Percentiles rank a stretch among this genome's conserved stretches.
Evolutionary conservation across 768 basidiomycete species (phyloP).

Genomic region (Rubroboletus satanas): DNA sequence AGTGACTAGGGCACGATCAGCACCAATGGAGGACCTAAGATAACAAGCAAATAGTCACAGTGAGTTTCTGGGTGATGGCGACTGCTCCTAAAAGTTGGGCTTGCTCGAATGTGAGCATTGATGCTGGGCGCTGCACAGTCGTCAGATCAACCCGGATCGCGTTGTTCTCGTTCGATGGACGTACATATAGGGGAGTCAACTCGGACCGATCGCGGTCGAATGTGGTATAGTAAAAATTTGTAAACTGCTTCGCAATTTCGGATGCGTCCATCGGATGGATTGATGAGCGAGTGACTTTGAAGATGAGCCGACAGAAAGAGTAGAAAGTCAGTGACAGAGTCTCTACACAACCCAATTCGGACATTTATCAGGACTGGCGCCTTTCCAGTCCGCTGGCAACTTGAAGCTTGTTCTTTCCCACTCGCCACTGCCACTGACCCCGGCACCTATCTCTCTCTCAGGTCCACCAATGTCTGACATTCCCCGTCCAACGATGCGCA

Average conservation of each 20-base stretch:
- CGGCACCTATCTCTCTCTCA: slow-evolving; percentile 15
- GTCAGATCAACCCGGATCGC: slow-evolving; percentile 30
- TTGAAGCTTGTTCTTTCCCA: neutral
- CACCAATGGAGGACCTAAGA: neutral
- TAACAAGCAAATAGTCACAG: slow-evolving; percentile 38
- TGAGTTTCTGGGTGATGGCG: slow-evolving; percentile 69
- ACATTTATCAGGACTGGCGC: neutral
- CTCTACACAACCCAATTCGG: slow-evolving; percentile 17
- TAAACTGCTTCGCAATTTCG: slow-evolving; percentile 73
- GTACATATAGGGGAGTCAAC: slow-evolving; percentile 73
- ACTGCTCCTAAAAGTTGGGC: slow-evolving; percentile 48
- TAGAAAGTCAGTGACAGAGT: neutral
- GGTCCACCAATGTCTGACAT: slow-evolving; percentile 29
- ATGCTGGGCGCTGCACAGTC: slow-evolving; percentile 57
- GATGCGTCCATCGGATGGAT: slow-evolving; percentile 67
- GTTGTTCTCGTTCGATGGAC: slow-evolving; percentile 28
- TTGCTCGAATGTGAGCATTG: slow-evolving; percentile 87
- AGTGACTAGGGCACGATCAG: slow-evolving; percentile 45
- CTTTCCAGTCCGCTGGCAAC: too few species aligned
- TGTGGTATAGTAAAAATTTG: slow-evolving; percentile 75
- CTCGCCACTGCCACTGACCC: neutral
- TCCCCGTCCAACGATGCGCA: slow-evolving; percentile 63
- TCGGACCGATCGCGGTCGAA: slow-evolving; percentile 63
- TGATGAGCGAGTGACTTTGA: slow-evolving; percentile 10
- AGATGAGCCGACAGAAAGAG: slow-evolving; percentile 6